phyloP scores from a whole-genome alignment of 1,284 basidiomycete species.

The Ceratobasidium sp. region DNA sequence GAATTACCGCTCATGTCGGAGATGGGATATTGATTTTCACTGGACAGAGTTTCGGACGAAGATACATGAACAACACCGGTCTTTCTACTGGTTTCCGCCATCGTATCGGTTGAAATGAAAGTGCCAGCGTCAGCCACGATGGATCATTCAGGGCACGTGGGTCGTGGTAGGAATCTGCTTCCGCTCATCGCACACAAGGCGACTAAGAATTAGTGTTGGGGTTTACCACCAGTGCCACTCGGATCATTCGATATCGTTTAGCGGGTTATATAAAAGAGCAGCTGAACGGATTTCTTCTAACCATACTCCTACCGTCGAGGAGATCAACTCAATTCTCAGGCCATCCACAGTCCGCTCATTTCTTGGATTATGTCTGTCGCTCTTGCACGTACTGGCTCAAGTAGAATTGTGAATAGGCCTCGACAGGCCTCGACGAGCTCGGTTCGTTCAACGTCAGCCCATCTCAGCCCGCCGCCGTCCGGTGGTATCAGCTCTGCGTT shows the following conservation, averaged over 20 bases:
- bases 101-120: conserved; percentile 10
- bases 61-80: conserved; percentile 5
- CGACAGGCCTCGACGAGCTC: conserved; percentile 35
- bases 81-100: conserved; percentile 2
- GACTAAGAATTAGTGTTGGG: conserved; percentile 6
- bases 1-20: neutral
- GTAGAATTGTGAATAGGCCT: conserved; percentile 19
- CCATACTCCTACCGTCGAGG: neutral
- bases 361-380: conserved; percentile 24
- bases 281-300: neutral
- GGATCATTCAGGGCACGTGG: conserved; percentile 25
- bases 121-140: neutral
- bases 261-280: conserved; percentile 20
- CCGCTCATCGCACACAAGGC: conserved; percentile 20
- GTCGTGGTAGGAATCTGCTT: conserved; percentile 29
- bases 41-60: conserved; percentile 13
- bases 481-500: conserved; percentile 14
- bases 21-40: conserved; percentile 10
- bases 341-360: too few relatives aligned
- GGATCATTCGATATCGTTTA: neutral
- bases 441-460: conserved; percentile 29
- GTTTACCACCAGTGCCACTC: conserved; percentile 17
- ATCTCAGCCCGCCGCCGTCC: conserved; percentile 27
- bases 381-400: conserved; percentile 21
- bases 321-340: neutral